Evolutionary conservation across 208 protist species (phyloP), one percentile per base, ranked within the genome.

Genomic region (Trichomonas gallinae): DNA sequence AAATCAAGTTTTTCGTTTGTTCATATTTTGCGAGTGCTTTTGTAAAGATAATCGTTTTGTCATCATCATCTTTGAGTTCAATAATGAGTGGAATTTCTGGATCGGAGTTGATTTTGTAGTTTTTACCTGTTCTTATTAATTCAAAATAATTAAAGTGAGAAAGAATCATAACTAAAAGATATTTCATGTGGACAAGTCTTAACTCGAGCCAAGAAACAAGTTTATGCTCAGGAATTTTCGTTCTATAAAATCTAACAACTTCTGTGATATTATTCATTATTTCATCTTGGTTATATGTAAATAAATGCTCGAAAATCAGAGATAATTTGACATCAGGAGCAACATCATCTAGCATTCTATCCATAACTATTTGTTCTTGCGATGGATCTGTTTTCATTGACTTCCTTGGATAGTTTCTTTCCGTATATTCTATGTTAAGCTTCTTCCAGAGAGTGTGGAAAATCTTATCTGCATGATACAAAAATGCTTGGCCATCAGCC

Each of bases 121-220:
- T 72, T 26, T 72, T 72, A 6, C 83, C 38, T n/a, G 17, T 46
- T 93, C 36, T 26, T 2, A 93, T 38, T n/a, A 40, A 58, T 93
- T 93, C 87, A 51, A 93, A 58, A 93, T 93, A 93, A 93, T 93
- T 93, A 2, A 93, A 58, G 21, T 44, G 44, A 40, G 44, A 93
- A 9, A 93, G n/a, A 93, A 93, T 93, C 13, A 40, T 6, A 48
- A 23, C 17, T 34, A 13, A 48, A 8, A 93, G 44, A 38, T 48
- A 93, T 51, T 93, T 93, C 17, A 93, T 93, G 51, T 93, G 87
- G 38, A 93, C 17, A 58, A 51, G 38, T 34, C 87, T 4, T 38
- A 93, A 36, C 51, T 51, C 40, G 34, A 58, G 17, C 44, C 40
- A 93, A 11, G 87, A 34, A 38, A 40, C 17, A 6, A 93, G 15